Base-by-base conservation (phyloP, 495 filamentous ascomycete species). In the Aspergillus diversus region DNA sequence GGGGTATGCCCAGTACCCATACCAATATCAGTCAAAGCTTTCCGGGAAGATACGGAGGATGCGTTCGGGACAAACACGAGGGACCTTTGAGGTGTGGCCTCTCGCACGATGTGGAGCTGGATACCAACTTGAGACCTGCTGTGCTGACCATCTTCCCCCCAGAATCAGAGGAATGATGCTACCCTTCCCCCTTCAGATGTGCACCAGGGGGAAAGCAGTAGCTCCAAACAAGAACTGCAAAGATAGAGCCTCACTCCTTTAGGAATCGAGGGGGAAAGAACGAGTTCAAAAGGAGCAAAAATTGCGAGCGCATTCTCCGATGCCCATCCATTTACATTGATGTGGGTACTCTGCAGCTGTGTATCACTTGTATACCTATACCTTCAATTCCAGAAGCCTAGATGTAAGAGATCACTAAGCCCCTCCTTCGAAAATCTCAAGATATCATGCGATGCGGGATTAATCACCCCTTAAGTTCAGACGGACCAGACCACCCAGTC, bases 41-140 rank as follows among this genome's bases (percentile, higher is more conserved):
- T 12, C n/a, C 58, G 58, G 58, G 31, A 60, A 60, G 33, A 54
- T 13, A 55, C 59, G 39, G 51, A 43, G 39, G 39, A 27, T 27
- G 21, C 21, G 37, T 49, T 37, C 21, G 15, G 47, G 21, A 37
- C 12, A 42, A 55, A 54, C 42, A 61, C 59, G 59, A 31, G 42
- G 47, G 47, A 50, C n/a, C 47, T 50, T 17, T 5, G 3, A n/a
- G 21, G n/a, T 7, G n/a, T 50, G 15, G n/a, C 39, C 11, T 43
- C 4, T 43, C 39, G 8, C n/a, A 15, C 39, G 11, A 15, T 39
- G 39, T 43, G 39, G 39, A 43, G 39, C 39, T 7, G n/a, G 8
- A 11, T 15, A 43, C 39, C 8, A 8, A 39, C 37, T 43, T 8
- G 8, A 13, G 39, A 6, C 39, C 39, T 43, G 8, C 21, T 27